A percentile compares a stretch with the other conserved stretches of the same genome.
Evolutionary conservation across 257 asterid species (phyloP).

Genomic region (Solanum appendiculatum): DNA sequence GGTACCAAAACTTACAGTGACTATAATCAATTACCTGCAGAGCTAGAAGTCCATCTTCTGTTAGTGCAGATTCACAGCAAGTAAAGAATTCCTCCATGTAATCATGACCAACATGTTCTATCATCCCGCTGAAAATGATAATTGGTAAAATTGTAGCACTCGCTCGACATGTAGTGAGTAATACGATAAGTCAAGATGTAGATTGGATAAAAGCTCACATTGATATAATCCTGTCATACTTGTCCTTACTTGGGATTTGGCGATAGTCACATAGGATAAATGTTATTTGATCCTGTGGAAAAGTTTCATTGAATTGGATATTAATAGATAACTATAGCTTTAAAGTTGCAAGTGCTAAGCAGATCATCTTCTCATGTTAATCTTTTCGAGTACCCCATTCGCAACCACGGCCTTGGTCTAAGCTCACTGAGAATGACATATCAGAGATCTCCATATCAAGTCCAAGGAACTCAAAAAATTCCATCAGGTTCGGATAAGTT

Average conservation of each 20-base stretch:
- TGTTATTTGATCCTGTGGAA: background rate
- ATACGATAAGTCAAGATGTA: background rate
- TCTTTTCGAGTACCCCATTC: background rate
- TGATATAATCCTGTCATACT: background rate
- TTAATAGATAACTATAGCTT: background rate
- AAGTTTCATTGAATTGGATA: background rate
- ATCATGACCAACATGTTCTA: slow-evolving; percentile 93
- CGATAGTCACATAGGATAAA: background rate
- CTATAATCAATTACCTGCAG: slow-evolving; percentile 81
- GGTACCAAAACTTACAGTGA: too few relatives aligned
- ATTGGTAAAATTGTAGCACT: background rate
- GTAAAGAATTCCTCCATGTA: slow-evolving; percentile 63
- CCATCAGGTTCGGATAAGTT: background rate
- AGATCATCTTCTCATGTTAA: background rate
- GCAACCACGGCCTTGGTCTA: background rate
- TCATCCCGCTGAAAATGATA: slow-evolving; percentile 68
- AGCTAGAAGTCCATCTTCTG: slow-evolving; percentile 61
- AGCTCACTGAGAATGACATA: background rate
- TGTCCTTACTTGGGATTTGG: background rate
- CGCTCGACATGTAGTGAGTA: background rate
- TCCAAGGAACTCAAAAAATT: background rate
- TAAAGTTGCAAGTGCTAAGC: background rate
- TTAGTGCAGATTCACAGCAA: slow-evolving; percentile 54
- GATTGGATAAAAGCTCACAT: background rate
- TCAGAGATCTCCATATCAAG: background rate